Evolutionary conservation across 129 eudicot species (phyloP).

Genomic region (Arctium lappa): DNA sequence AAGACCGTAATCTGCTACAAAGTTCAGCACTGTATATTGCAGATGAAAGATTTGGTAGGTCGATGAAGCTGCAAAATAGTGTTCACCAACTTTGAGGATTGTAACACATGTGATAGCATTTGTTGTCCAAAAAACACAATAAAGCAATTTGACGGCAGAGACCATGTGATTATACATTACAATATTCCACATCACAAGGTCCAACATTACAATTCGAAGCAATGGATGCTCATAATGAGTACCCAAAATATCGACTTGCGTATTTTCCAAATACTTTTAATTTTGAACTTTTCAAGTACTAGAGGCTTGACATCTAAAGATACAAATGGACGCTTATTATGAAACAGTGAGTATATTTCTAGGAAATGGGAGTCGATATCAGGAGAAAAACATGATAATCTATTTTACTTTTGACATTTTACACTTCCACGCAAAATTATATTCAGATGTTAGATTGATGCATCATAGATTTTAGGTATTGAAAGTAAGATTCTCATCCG

Average conservation of each 20-base stretch:
- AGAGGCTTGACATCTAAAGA: too few relatives aligned
- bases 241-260: background rate
- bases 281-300: background rate
- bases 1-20: slow-evolving; percentile 67
- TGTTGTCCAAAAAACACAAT: background rate
- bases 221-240: background rate
- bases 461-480: background rate
- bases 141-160: background rate
- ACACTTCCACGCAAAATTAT: background rate
- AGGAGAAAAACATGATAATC: background rate
- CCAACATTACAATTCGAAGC: too few relatives aligned
- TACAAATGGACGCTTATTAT: background rate
- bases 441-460: background rate
- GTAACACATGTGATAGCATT: background rate
- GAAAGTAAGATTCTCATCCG: background rate
- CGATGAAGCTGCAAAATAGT: slow-evolving; percentile 61
- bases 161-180: too few relatives aligned
- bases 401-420: background rate
- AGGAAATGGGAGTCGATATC: background rate
- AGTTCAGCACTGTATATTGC: slow-evolving; percentile 81
- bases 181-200: too few relatives aligned
- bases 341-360: background rate
- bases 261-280: background rate
- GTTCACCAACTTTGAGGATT: background rate
- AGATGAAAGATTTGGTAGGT: slow-evolving; percentile 80